These are phyloP conservation scores for Penicillium vulpinum DNA, from an alignment of 2,329 filamentous ascomycete species.

Conservation along the genomic window DNA sequence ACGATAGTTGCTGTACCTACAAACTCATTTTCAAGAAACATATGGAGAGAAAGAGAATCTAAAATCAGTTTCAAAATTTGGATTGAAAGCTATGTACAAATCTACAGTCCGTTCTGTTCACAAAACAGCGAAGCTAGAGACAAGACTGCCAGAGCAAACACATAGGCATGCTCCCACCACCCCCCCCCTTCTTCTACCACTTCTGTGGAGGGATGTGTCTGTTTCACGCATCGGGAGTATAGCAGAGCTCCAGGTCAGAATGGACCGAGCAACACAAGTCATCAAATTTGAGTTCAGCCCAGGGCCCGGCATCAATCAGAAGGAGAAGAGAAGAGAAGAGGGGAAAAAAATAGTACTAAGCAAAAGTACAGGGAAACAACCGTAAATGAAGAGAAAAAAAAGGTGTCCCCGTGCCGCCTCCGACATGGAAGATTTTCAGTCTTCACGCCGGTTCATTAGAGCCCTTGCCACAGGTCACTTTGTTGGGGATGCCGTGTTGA, in stretches of 20 bases:
- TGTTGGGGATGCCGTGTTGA: slow-evolving; percentile 13
- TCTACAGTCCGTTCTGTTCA: slow-evolving; percentile 8
- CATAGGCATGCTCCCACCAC: not conserved
- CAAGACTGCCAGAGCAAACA: not conserved
- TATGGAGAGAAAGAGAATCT: not conserved
- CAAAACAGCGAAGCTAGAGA: slow-evolving; percentile 1
- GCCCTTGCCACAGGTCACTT: not conserved
- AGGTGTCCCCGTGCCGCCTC: slow-evolving; percentile 12
- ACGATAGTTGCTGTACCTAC: not conserved
- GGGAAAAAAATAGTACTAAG: slow-evolving; percentile 11
- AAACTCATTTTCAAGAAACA: not conserved
- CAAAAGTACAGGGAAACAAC: slow-evolving; percentile 18
- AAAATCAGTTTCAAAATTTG: slow-evolving; percentile 17
- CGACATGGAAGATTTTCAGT: slow-evolving; percentile 1
- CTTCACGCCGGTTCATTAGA: slow-evolving; percentile 4
- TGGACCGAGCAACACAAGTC: slow-evolving; percentile 13
- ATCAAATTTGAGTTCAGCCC: slow-evolving; percentile 8
- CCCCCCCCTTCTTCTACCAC: not conserved
- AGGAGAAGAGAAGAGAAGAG: slow-evolving; percentile 5
- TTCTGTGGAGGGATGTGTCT: not conserved
- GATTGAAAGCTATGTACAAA: slow-evolving; percentile 27
- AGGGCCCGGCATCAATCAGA: slow-evolving; percentile 6
- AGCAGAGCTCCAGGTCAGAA: slow-evolving; percentile 5
- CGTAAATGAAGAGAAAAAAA: slow-evolving; percentile 15
- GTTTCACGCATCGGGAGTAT: slow-evolving; percentile 2